Evolutionary conservation across 129 eudicot genomes (phyloP), one percentile per base, ranked within the genome.

Genomic region (Scalesia atractyloides): DNA sequence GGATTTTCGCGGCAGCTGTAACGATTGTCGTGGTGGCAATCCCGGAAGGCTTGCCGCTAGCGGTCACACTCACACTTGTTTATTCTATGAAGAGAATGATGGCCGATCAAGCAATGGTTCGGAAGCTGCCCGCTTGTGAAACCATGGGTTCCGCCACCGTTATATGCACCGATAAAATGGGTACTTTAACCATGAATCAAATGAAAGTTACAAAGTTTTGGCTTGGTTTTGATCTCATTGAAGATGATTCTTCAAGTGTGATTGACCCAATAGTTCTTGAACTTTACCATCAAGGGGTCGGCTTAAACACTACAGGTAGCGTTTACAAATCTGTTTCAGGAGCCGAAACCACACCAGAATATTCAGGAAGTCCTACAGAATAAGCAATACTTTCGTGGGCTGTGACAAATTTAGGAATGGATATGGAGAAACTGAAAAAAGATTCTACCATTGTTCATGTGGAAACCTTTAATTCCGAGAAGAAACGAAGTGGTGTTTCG

Each of bases 341-440:
- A 64, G 34, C 78, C 3, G 87, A 81, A 33, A 68, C 70, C 48
- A 9, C 16, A 13, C 77, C 70, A 2, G 93, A 88, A 80, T 83
- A 82, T 68, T 88, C 89, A 0, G 97, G 96, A 18, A 92, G 97
- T 62, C 96, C 97, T n/a, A 92, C 97, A 6, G 97, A 89, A 72
- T 88, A 92, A 51, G 97, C 97, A 7, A 87, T 92, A 61, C 87
- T 92, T n/a, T 83, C 85, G 4, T 92, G 97, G 97, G 96, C 97
- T 43, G 85, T 83, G 33, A 69, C 68, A 57, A 76, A 86, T 43
- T 81, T 92, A 49, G 82, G 85, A 5, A 85, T 89, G 96, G 89
- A 88, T 75, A 85, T 83, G 77, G 88, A 92, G 68, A 78, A 79
- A 61, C 44, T 84, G 76, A 86, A 88, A 81, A 83, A 59, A 53